Base-by-base conservation (phyloP, 495 filamentous ascomycete genomes). In the Lophiotrema nucula region DNA sequence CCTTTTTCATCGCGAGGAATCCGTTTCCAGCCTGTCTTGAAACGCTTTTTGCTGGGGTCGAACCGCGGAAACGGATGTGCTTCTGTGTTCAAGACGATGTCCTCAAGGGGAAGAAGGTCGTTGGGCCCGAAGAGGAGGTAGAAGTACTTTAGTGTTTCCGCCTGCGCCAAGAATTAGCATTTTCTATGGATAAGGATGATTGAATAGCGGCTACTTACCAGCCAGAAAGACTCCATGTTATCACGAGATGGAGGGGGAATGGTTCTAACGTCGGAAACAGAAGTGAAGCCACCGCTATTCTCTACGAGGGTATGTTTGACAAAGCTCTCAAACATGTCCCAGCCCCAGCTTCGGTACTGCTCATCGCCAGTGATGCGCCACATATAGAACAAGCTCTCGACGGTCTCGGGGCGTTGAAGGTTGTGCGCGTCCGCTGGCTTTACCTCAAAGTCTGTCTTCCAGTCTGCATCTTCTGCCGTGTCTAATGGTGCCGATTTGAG, bases 71-170 rank as follows among this genome's bases (percentile, higher is more conserved):
- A 79, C 1, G 88, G 84, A 71, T 99, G 93, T 18, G 90, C 93
- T 77, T 97, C 93, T 15, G 95, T 97, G 68, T 97, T 99, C 62
- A 97, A 83, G 22, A 99, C 89, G 28, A 96, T 75, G 46, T 91
- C 79, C 60, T 91, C 86, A 27, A 97, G 77, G 10, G 92, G 88
- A 43, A 97, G 77, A 47, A 97, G 74, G 38, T 95, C 89, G 47
- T 84, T 78, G 6, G 87, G 85, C 21, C 89, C 92, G 73, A 99
- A 98, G 44, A 97, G 79, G 24, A 98, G 81, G 70, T 96, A 98
- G 66, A 98, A 87, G 64, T 97, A 98, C 74, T 99, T 99, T 35
- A 99, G 77, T 31, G 95, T 99, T 75, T 99, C 95, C 37, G 93
- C 92, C 86, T 89, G 53, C n/a, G 31, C 1, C 23, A 23, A 42